Conservation (phyloP, 305 asterid species). For the Solanum hybrid region DNA sequence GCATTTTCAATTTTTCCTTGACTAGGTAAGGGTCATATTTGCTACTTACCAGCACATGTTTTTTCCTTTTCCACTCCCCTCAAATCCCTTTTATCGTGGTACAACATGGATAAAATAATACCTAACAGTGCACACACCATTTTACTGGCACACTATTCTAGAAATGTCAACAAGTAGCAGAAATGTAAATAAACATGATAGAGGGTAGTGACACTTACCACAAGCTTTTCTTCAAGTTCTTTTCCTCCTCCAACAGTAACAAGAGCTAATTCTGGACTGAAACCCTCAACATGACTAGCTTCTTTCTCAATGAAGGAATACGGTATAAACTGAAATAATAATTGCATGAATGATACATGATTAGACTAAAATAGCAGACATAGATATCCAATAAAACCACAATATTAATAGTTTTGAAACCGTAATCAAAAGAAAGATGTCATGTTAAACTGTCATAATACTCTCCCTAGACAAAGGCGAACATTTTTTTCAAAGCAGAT, state of each 20-base stretch:
- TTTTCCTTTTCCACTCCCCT: neutral
- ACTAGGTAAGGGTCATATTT: neutral
- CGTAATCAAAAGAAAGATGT: neutral
- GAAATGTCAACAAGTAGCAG: neutral
- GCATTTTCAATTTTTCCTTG: neutral
- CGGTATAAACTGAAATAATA: conserved; percentile 68
- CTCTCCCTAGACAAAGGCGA: neutral
- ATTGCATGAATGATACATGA: neutral
- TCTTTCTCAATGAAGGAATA: conserved; percentile 96
- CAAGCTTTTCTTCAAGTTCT: conserved; percentile 98
- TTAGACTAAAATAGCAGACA: neutral
- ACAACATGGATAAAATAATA: neutral
- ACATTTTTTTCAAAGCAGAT: neutral
- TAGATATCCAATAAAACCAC: neutral
- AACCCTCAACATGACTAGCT: conserved; percentile 97
- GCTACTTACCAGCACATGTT: neutral
- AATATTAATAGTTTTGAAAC: neutral
- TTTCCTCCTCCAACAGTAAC: conserved; percentile 99
- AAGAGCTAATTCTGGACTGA: conserved; percentile 91
- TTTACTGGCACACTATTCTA: neutral
- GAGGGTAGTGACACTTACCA: conserved; percentile 41
- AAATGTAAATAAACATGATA: neutral
- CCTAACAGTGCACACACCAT: neutral
- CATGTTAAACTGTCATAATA: neutral
- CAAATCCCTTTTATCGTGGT: neutral